Evolutionary conservation across 2,329 filamentous ascomycete species (phyloP).

Genomic region (Sordariomycetes sp.): DNA sequence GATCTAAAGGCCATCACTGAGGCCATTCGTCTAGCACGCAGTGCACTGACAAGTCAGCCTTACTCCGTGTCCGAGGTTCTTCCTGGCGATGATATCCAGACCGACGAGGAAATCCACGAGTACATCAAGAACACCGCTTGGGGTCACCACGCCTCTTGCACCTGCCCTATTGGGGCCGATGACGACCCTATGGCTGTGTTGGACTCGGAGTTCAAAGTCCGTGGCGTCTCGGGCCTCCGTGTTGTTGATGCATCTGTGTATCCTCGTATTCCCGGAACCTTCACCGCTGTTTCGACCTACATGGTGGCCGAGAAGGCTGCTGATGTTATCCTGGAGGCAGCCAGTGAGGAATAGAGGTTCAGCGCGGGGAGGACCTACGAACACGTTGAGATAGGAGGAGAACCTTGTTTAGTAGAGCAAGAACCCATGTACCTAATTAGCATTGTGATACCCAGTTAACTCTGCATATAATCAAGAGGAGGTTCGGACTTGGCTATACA

Average conservation of each 20-base stretch:
- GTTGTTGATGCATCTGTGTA: slow-evolving; percentile 51
- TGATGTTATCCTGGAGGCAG: slow-evolving; percentile 39
- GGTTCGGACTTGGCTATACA: no score
- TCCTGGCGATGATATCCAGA: slow-evolving; percentile 8
- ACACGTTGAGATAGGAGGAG: no score
- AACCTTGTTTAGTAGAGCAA: no score
- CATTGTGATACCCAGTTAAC: no score
- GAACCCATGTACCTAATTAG: no score
- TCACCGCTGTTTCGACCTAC: slow-evolving; percentile 37
- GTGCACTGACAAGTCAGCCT: slow-evolving; percentile 8
- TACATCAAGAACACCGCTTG: slow-evolving; percentile 26
- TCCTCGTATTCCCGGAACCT: slow-evolving; percentile 32
- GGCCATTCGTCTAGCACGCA: slow-evolving; percentile 15
- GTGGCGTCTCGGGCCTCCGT: slow-evolving; percentile 37
- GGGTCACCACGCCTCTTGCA: slow-evolving; percentile 44
- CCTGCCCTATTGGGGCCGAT: slow-evolving; percentile 40
- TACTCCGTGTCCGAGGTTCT: slow-evolving; percentile 7
- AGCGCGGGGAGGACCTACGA: no score
- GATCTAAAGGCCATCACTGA: slow-evolving; percentile 23
- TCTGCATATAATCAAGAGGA: no score
- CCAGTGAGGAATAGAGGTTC: no score
- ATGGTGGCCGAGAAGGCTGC: slow-evolving; percentile 51
- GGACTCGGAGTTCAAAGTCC: slow-evolving; percentile 42
- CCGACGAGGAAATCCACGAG: slow-evolving; percentile 27
- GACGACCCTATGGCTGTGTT: slow-evolving; percentile 40